These are phyloP conservation scores for Saccharomycopsis sp. DNA, from an alignment of 805 yeast species.

Conservation along the genomic window DNA sequence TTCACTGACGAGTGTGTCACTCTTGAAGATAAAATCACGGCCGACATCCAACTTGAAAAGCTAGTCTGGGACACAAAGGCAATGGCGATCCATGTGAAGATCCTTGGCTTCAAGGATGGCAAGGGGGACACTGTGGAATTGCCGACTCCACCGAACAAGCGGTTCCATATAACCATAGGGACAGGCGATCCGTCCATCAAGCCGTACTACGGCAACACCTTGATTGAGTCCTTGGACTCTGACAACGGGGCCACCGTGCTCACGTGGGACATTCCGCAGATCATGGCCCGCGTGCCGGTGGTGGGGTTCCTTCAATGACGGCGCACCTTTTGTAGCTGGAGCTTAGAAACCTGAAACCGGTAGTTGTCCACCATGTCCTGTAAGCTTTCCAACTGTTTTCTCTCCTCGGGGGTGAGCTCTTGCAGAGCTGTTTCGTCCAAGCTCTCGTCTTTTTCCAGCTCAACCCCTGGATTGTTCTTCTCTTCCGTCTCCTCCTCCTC, in stretches of 20 bases:
- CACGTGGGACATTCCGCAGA: too few species aligned
- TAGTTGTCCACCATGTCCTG: slow-evolving; percentile 14
- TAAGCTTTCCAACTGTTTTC: slow-evolving; percentile 8
- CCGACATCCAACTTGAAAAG: slow-evolving; percentile 34
- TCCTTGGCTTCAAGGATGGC: slow-evolving; percentile 18
- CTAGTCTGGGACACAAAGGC: slow-evolving; percentile 44
- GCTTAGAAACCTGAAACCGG: slow-evolving; percentile 17
- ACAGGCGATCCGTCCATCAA: slow-evolving; percentile 35
- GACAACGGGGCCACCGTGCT: too few species aligned
- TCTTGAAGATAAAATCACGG: slow-evolving; percentile 21
- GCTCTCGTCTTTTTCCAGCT: background rate
- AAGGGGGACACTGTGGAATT: slow-evolving; percentile 18
- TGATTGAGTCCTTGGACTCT: too few species aligned
- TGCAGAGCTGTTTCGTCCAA: background rate
- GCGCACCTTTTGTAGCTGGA: slow-evolving; percentile 15
- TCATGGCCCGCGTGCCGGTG: too few species aligned
- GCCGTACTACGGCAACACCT: slow-evolving; percentile 45
- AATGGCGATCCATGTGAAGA: slow-evolving; percentile 44
- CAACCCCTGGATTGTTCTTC: too few species aligned
- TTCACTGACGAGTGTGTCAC: too few species aligned
- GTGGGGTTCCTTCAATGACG: too few species aligned
- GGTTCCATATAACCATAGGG: slow-evolving; percentile 71
- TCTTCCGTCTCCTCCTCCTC: background rate
- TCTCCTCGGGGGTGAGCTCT: slow-evolving; percentile 6
- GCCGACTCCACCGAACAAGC: too few species aligned